phyloP scores from a whole-genome alignment of 2,329 filamentous ascomycete genomes.

The Aspergillus unguis region DNA sequence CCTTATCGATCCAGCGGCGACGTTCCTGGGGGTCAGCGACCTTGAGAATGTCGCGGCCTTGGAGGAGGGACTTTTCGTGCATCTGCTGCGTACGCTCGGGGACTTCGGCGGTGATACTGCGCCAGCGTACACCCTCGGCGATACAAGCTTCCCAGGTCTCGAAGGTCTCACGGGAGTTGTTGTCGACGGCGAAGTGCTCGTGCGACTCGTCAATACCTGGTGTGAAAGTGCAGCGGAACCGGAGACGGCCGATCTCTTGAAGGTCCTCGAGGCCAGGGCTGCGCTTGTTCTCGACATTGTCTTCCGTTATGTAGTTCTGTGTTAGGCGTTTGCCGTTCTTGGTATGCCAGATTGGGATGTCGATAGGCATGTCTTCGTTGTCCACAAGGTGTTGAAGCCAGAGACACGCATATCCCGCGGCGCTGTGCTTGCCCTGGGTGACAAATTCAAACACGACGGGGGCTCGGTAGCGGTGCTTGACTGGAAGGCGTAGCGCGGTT shows the following conservation, averaged over 20 bases:
- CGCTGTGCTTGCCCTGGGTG: constrained; percentile 62
- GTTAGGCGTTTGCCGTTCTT: constrained; percentile 70
- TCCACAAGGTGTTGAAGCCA: constrained; percentile 87
- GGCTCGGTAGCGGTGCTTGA: constrained; percentile 85
- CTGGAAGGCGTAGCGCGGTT: constrained; percentile 68
- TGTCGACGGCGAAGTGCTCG: constrained; percentile 76
- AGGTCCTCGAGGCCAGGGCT: constrained; percentile 72
- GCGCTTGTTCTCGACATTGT: constrained; percentile 60
- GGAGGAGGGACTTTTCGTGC: constrained; percentile 75
- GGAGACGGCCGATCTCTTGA: constrained; percentile 74
- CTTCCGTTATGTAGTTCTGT: constrained; percentile 87
- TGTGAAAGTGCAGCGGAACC: constrained; percentile 79
- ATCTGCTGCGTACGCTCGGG: constrained; percentile 69
- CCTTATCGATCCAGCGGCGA: constrained; percentile 71
- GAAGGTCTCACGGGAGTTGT: constrained; percentile 85
- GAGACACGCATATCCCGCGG: constrained; percentile 72
- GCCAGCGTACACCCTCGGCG: constrained; percentile 75
- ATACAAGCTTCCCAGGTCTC: constrained; percentile 93
- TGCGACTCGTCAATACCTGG: constrained; percentile 87
- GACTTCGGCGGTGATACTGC: constrained; percentile 69
- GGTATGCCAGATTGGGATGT: constrained; percentile 88
- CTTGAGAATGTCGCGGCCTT: constrained; percentile 77
- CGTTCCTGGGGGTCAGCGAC: constrained; percentile 64
- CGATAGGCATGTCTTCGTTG: constrained; percentile 70
- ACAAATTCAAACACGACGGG: constrained; percentile 88